A percentile compares a stretch with the other conserved stretches of the same genome.
Conservation (phyloP, 2,329 filamentous ascomycete genomes). For the Xylaria hypoxylon region DNA sequence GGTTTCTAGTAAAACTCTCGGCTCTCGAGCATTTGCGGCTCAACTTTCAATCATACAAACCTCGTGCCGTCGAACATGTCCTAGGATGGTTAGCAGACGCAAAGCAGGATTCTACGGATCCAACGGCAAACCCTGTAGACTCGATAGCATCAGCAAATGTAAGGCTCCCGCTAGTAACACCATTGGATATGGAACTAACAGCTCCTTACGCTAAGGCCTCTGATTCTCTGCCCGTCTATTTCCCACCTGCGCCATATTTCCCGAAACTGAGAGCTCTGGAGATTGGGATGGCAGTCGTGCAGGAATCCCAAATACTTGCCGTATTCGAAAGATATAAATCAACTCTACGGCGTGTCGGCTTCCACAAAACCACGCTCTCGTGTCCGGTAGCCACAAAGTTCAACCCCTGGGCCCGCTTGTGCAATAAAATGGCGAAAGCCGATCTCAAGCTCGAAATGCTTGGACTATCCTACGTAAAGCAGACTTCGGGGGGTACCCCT, state of each 20-base stretch:
- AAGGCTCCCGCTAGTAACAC: conserved; percentile 1
- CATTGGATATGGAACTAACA: conserved; percentile 13
- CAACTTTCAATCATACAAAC: conserved; percentile 55
- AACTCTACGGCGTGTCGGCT: conserved; percentile 57
- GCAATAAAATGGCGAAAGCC: conserved; percentile 52
- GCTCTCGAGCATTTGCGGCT: conserved; percentile 65
- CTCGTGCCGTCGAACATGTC: conserved; percentile 46
- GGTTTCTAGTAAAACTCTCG: conserved; percentile 55
- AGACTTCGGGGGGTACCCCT: conserved; percentile 26
- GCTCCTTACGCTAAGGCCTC: conserved; percentile 9
- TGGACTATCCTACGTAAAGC: conserved; percentile 48
- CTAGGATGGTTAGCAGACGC: conserved; percentile 55
- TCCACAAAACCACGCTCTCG: conserved; percentile 58
- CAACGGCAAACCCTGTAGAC: neutral
- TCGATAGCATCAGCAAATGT: conserved; percentile 13
- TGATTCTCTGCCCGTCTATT: conserved; percentile 22
- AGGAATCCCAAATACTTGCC: conserved; percentile 48
- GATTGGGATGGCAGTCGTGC: conserved; percentile 55
- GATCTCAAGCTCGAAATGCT: conserved; percentile 53
- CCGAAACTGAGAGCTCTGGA: conserved; percentile 56
- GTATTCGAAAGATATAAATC: conserved; percentile 58
- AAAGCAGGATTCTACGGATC: neutral
- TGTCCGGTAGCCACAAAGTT: conserved; percentile 35
- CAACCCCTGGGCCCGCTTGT: conserved; percentile 57
- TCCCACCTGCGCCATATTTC: conserved; percentile 48